Base-by-base conservation (phyloP, 2,329 filamentous ascomycete genomes). In the Coniochaeta sp. region DNA sequence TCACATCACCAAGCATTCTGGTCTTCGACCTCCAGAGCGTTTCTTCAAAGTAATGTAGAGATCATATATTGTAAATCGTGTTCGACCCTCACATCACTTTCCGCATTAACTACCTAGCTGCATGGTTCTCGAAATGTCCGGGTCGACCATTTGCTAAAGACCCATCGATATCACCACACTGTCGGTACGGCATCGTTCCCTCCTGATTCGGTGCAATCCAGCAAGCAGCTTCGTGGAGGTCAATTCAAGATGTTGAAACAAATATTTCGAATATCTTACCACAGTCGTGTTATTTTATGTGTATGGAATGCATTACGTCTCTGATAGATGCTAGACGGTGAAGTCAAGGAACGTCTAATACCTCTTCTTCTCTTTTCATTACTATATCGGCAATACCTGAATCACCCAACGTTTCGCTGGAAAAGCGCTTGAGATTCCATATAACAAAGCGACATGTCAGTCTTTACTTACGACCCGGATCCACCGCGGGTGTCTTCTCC, bases 381-480 rank as follows among this genome's bases (percentile, higher is more conserved):
- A 22, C 10, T 19, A 5, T 24, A n/a, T n/a, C n/a, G n/a, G 42
- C 19, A 17, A 4, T 6, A n/a, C 24, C 42, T 24, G 22, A 24
- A 24, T n/a, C 38, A 47, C 2, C 42, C 42, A 2, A 22, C 42
- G 2, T 4, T 42, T 38, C 16, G 30, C 12, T 38, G 14, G 17
- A 5, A 19, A n/a, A 19, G 38, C 38, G 38, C 16, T 4, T 26
- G 19, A 47, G 19, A 14, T 47, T 47, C 5, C 42, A 26, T n/a
- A 40, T 16, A 10, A 3, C 24, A 17, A 16, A 7, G n/a, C 22
- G 26, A 28, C 47, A 93, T 95, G 61, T 97, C 93, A 14, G 91
- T 99, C 66, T 99, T 99, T 72, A 97, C 93, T 0, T 99, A 90
- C 71, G 91, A 97, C 63, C 87, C 91, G 2, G 89, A 96, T 65